These are phyloP conservation scores for Inonotus hispidus DNA, from an alignment of 1,284 basidiomycete genomes.

Conservation along the genomic window DNA sequence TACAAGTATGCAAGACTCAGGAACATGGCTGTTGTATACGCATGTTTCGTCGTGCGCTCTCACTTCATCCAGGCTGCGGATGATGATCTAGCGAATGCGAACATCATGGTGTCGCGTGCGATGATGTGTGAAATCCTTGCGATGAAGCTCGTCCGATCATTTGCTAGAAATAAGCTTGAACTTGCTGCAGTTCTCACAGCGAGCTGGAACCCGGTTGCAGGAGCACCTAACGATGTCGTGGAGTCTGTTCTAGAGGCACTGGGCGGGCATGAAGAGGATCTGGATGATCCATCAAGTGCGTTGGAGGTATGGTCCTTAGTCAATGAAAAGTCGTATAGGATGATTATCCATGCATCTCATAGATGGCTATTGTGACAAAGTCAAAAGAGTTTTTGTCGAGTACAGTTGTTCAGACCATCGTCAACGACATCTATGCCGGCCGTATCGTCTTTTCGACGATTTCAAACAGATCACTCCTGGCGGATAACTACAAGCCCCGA, in stretches of 20 bases:
- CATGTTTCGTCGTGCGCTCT: conserved; percentile 64
- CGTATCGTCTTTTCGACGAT: conserved; percentile 62
- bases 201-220: conserved; percentile 75
- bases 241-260: conserved; percentile 54
- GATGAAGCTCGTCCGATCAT: conserved; percentile 75
- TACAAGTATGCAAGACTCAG: conserved; percentile 70
- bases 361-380: conserved; percentile 83
- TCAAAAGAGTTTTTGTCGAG: conserved; percentile 77
- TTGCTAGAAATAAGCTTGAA: conserved; percentile 66
- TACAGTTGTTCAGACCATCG: conserved; percentile 75
- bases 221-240: conserved; percentile 64
- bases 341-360: conserved; percentile 12
- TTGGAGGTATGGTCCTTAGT: conserved; percentile 55
- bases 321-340: neutral
- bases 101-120: conserved; percentile 65
- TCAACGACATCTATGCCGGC: conserved; percentile 78
- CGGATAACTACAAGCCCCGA: conserved; percentile 81
- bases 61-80: conserved; percentile 49
- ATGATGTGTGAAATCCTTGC: conserved; percentile 79
- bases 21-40: conserved; percentile 70
- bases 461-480: conserved; percentile 67
- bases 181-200: conserved; percentile 73
- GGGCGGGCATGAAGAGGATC: conserved; percentile 47
- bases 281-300: conserved; percentile 65
- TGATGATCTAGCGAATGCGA: conserved; percentile 68